Base-by-base conservation (phyloP, 2,329 filamentous ascomycete genomes). In the Aspergillus ustus region DNA sequence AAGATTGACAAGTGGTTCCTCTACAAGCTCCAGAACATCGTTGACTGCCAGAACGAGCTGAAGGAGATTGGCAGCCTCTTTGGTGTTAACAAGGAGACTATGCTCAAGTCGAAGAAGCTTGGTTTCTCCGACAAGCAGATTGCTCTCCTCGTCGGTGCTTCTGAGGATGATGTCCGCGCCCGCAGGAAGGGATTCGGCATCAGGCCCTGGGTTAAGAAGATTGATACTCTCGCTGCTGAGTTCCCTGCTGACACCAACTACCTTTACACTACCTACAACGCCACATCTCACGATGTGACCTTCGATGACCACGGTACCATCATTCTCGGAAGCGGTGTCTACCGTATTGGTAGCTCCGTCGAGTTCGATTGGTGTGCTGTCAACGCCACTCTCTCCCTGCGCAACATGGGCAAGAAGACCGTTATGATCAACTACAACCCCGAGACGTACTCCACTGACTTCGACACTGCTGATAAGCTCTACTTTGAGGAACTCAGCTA, bases 1-100 rank as follows among this genome's bases (percentile, higher is more conserved):
- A 97, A 97, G 85, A 99, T 99, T 72, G 95, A 98, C 83, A 97
- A 96, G 81, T 98, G 95, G 95, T 99, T 99, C 85, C 82, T 99
- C 71, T 88, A 97, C 88, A 98, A 99, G 86, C 88, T 99, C 55
- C 89, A 97, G 82, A 98, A 98, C 83, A 91, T 99, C 72, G 95
- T 97, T 56, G 87, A 98, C 78, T 93, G 91, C 82, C 92, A 91
- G 63, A 88, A 87, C 68, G 91, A 96, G 77, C 87, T 99, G 65
- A 87, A 97, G 81, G 87, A 90, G 34, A 88, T 92, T 63, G 93
- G 93, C 68, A 91, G 89, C 72, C 85, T 99, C 51, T 89, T 91
- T 72, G 91, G 89, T 59, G 82, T 99, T 65, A 94, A 93, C 83
- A 91, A 93, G 80, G 93, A 97, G 73, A 87, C 95, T 64, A 83